Conservation (phyloP, 2,329 filamentous ascomycete genomes). For the Cordyceps militaris region DNA sequence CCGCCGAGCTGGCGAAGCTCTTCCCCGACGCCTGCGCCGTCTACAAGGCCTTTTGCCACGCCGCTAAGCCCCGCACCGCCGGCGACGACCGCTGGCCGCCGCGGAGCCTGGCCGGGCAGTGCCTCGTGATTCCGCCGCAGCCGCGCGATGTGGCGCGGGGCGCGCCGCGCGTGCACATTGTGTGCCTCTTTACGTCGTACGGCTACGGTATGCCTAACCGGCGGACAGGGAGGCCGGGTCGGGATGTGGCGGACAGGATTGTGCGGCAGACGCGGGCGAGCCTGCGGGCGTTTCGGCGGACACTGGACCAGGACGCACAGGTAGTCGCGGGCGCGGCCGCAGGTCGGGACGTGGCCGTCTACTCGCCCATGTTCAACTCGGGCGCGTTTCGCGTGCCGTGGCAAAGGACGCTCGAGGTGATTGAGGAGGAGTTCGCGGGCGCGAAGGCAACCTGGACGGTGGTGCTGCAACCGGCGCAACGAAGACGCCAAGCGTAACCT, state of each 20-base stretch:
- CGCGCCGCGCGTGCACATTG: conserved; percentile 18
- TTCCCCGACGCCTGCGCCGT: conserved; percentile 21
- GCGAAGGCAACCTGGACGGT: background rate
- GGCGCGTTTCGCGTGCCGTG: conserved; percentile 19
- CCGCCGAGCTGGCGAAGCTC: conserved; percentile 20
- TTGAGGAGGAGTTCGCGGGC: conserved; percentile 7
- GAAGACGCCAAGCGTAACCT: background rate
- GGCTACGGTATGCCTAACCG: conserved; percentile 16
- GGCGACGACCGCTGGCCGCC: conserved; percentile 15
- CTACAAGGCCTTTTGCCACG: conserved; percentile 21
- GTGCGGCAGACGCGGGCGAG: conserved; percentile 16
- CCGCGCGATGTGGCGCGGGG: conserved; percentile 17
- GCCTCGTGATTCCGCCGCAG: conserved; percentile 24
- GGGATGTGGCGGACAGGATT: conserved; percentile 15
- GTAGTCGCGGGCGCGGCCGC: background rate
- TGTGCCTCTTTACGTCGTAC: conserved; percentile 20
- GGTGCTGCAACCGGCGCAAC: background rate
- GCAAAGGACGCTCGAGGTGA: conserved; percentile 15
- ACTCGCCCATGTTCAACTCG: conserved; percentile 21
- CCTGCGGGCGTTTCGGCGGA: conserved; percentile 14
- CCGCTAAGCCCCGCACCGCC: conserved; percentile 14
- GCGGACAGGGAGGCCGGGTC: conserved; percentile 15
- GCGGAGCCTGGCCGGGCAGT: conserved; percentile 19
- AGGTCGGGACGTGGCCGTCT: conserved; percentile 11
- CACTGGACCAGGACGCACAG: conserved; percentile 11